Percentiles rank a stretch among this genome's conserved stretches.
phyloP scores from a whole-genome alignment of 1,284 basidiomycete species.

The Irpex lacteus region DNA sequence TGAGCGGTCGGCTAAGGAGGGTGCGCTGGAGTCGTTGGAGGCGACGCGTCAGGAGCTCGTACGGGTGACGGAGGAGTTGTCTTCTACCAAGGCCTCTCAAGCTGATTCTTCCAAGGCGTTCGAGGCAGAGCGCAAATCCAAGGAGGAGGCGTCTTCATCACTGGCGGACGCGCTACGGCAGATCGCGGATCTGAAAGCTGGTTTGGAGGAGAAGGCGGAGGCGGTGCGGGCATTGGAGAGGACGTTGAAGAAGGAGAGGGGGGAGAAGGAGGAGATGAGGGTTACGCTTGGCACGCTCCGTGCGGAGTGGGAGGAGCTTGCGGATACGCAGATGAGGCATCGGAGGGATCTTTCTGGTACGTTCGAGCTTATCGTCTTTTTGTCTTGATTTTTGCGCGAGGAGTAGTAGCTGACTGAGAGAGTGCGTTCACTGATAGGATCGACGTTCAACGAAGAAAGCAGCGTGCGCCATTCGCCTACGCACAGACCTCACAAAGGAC shows the following conservation, averaged over 20 bases:
- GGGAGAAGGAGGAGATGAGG: constrained; percentile 9
- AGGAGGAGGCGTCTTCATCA: not conserved
- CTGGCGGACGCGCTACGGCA: constrained; percentile 1
- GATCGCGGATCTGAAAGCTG: constrained; percentile 1
- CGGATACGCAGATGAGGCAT: not conserved
- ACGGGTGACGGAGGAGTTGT: not conserved
- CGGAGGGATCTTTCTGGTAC: constrained; percentile 8
- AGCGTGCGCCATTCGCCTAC: not conserved
- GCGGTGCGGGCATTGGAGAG: not conserved
- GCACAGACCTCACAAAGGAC: not conserved
- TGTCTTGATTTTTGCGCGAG: no score
- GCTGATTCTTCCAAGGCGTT: not conserved
- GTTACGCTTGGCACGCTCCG: not conserved
- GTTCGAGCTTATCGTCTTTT: no score
- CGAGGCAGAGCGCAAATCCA: not conserved
- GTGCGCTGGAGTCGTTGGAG: not conserved
- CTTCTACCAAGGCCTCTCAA: not conserved
- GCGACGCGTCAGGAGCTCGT: not conserved
- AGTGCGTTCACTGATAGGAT: not conserved
- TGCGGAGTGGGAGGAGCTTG: constrained; percentile 4
- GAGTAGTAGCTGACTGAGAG: no score
- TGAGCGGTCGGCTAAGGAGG: not conserved
- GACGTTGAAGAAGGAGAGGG: not conserved
- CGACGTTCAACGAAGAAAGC: not conserved
- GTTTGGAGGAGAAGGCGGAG: not conserved